These are phyloP conservation scores for Elongisporangium undulatum DNA, from an alignment of 352 stramenopile species.

Conservation along the genomic window DNA sequence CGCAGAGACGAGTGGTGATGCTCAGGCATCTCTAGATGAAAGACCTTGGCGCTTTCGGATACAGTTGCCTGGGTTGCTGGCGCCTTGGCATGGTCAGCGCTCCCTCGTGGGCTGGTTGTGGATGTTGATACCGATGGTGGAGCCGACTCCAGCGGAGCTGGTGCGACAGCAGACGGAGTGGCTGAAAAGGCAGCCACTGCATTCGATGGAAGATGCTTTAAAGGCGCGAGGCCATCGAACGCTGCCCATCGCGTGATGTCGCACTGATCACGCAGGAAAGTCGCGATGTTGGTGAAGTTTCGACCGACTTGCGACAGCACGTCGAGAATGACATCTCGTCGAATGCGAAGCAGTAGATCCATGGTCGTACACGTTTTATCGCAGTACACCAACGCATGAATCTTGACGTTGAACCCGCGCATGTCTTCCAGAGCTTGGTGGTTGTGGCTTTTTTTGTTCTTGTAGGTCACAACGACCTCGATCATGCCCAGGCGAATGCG, in stretches of 20 bases:
- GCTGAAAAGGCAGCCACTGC: conserved; percentile 20
- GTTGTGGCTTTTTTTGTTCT: conserved; percentile 54
- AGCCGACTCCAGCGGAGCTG: conserved; percentile 9
- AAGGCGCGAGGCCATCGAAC: conserved; percentile 61
- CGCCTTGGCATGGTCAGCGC: not conserved
- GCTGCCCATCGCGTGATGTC: conserved; percentile 60
- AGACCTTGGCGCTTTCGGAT: conserved; percentile 18
- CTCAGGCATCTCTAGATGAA: conserved; percentile 41
- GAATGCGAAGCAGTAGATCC: conserved; percentile 70
- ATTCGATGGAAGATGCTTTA: conserved; percentile 41
- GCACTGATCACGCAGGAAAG: conserved; percentile 77
- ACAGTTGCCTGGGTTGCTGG: not conserved
- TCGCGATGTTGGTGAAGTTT: conserved; percentile 85
- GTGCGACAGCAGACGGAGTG: not conserved
- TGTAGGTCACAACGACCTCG: conserved; percentile 78
- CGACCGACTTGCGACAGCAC: conserved; percentile 79
- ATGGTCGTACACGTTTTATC: conserved; percentile 81
- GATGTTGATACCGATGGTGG: not conserved
- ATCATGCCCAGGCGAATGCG: conserved; percentile 73
- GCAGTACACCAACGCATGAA: conserved; percentile 81
- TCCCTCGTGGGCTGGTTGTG: not conserved
- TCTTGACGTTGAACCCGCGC: conserved; percentile 82
- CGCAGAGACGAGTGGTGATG: conserved; percentile 28
- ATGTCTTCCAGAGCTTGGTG: conserved; percentile 78
- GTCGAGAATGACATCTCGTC: conserved; percentile 76